A percentile compares a stretch with the other conserved stretches of the same genome.
Conservation (phyloP, 495 filamentous ascomycete genomes). For the Filosporella fistucella region DNA sequence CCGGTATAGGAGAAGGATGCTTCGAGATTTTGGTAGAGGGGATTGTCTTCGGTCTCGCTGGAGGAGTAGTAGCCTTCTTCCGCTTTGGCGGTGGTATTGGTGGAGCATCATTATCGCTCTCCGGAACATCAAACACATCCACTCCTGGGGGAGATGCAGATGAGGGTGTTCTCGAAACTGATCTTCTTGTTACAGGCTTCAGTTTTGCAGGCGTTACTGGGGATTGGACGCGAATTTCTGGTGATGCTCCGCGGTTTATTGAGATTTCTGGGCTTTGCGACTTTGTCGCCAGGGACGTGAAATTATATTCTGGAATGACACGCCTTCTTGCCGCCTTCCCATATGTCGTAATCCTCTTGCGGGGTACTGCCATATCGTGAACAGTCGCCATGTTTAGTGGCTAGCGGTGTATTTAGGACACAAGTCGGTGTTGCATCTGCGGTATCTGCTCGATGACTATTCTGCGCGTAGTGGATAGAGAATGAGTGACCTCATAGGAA, state of each 20-base stretch:
- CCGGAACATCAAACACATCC: slow-evolving; percentile 13
- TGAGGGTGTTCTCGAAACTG: background rate
- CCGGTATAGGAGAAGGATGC: background rate
- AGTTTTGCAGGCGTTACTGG: background rate
- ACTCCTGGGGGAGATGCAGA: background rate
- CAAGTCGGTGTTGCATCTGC: no score
- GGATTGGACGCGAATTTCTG: background rate
- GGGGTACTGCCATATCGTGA: slow-evolving; percentile 21
- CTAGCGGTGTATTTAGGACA: no score
- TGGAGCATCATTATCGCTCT: slow-evolving; percentile 1
- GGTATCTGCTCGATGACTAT: no score
- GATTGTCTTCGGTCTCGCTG: slow-evolving; percentile 2
- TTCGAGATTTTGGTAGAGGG: background rate
- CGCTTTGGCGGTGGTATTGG: background rate
- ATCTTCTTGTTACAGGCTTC: slow-evolving; percentile 2
- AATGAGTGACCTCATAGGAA: no score
- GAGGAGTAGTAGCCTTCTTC: background rate
- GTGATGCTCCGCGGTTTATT: background rate
- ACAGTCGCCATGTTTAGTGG: slow-evolving; percentile 25
- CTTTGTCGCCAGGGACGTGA: slow-evolving; percentile 10
- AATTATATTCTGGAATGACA: slow-evolving; percentile 20
- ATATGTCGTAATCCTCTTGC: slow-evolving; percentile 41
- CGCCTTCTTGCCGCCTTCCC: slow-evolving; percentile 35
- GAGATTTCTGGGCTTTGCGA: slow-evolving; percentile 13
- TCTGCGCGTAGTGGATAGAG: no score